Evolutionary conservation across 1,284 basidiomycete genomes (phyloP), one percentile per base, ranked within the genome.

Genomic region (Apiotrichum siamense): DNA sequence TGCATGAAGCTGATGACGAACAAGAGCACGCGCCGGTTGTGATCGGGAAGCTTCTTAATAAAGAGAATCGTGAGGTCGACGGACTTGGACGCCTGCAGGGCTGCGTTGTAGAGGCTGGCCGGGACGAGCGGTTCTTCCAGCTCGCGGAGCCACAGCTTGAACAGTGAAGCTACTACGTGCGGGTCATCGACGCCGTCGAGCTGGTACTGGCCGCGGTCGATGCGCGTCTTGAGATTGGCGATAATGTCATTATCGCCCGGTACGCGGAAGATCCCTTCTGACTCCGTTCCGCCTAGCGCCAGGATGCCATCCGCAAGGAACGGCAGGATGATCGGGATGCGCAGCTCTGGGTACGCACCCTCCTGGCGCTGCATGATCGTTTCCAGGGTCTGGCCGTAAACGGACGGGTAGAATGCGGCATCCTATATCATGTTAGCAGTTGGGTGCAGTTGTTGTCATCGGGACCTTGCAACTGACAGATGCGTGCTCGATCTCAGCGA

Each of bases 111-210:
- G 32, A 69, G 43, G 10, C 59, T 46, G 51, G 85, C 80, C 3
- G 91, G 91, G 20, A 96, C 81, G 40, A 94, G 78, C 12, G 91
- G 91, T 59, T 91, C 86, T 62, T 84, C 81, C 17, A 94, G 81
- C 70, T 96, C 91, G 41, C 91, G 81, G 13, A 94, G 78, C 89
- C 89, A 96, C 9, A 93, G 79, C 75, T 96, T 94, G 73, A 93
- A 80, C 41, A 92, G 76, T 2, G 86, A 88, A 5, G 88, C 88
- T 2, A 88, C 83, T 42, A 92, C 85, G 62, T 92, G 85, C 1
- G 88, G 87, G 66, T 93, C 89, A 58, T 88, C 86, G 44, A 92
- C 82, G 26, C 84, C 75, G 27, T 57, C 63, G 56, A 93, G 79
- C 42, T 84, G 88, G 73, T 94, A 94, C 63, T 89, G 86, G 1